Base-by-base conservation (phyloP, 441 rosid species). In the Lepidium campestre region DNA sequence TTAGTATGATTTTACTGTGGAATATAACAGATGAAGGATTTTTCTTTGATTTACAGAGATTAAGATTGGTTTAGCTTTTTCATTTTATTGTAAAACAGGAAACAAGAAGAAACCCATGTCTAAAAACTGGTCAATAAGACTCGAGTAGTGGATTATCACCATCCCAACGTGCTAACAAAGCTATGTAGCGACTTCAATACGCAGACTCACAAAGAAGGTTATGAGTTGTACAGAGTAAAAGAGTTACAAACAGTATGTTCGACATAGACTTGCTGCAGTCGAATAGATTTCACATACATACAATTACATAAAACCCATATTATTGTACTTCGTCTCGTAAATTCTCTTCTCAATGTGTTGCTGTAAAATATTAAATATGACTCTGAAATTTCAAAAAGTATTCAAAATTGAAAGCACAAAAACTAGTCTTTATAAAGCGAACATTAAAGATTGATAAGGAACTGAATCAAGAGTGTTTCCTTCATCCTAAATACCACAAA, bases 401-500 rank as follows among this genome's bases (percentile, higher is more conserved):
- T 53, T 73, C 72, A 73, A 73, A 73, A 45, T 27, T 67, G 63
- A 73, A 60, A 73, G 36, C 15, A 54, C 18, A 58, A 31, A 40
- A 35, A 42, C 37, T 36, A 53, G 68, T 67, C 69, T 2, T 52
- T 2, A 45, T 20, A 53, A 57, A 73, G 34, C 31, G 36, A 36
- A 47, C 42, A 67, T 13, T 23, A 58, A 72, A 40, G 47, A 73
- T 61, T 56, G 78, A 41, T 1, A 74, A 68, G 74, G 61, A 68
- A 68, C 66, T 62, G 47, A 68, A 54, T 35, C 65, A 66, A 68
- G 70, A 48, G 27, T 37, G 73, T 68, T 55, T 62, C 66, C 49
- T 34, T 63, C 41, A 41, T 62, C 71, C 74, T 74, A 68, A 62
- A 39, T 60, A 67, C 64, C 68, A 67, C 57, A 73, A 73, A 20